Evolutionary conservation across 78 protist species (phyloP).

Genomic region (Parvularia atlantis): DNA sequence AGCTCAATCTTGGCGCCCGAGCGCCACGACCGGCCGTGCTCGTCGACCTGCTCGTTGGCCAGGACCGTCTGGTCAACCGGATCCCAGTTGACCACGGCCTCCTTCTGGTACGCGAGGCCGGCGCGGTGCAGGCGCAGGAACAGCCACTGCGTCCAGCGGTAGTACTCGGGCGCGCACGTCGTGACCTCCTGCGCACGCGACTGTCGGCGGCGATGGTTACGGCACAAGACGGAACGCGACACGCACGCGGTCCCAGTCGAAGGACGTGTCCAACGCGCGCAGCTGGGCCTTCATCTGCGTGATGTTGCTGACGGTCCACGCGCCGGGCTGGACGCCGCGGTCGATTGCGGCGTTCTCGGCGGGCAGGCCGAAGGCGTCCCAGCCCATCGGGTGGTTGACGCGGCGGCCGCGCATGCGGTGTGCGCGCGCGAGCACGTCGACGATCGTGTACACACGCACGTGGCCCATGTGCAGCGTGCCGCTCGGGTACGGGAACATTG

Average conservation of each 20-base stretch:
- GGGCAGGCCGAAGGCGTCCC: conserved; percentile 86
- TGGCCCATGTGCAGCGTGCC: conserved; percentile 82
- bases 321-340: conserved; percentile 44
- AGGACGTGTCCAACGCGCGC: conserved; percentile 23
- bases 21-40: conserved; percentile 77
- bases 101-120: conserved; percentile 66
- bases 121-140: conserved; percentile 50
- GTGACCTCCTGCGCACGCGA: conserved; percentile 31
- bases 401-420: conserved; percentile 51
- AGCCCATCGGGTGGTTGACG: conserved; percentile 82
- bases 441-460: conserved; percentile 68
- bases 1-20: conserved; percentile 72
- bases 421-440: conserved; percentile 59
- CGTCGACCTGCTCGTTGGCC: conserved; percentile 87
- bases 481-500: conserved; percentile 78
- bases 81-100: conserved; percentile 74
- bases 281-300: conserved; percentile 61
- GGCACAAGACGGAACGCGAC: not conserved
- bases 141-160: conserved; percentile 88
- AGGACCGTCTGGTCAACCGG: conserved; percentile 81
- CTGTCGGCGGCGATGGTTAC: not conserved
- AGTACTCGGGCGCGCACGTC: conserved; percentile 65
- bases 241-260: conserved; percentile 51
- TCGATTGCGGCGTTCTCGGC: conserved; percentile 85
- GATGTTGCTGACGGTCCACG: conserved; percentile 69